Percentiles rank a stretch among this genome's conserved stretches.
phyloP scores from a whole-genome alignment of 2,329 filamentous ascomycete species.

The Fusarium sp. region DNA sequence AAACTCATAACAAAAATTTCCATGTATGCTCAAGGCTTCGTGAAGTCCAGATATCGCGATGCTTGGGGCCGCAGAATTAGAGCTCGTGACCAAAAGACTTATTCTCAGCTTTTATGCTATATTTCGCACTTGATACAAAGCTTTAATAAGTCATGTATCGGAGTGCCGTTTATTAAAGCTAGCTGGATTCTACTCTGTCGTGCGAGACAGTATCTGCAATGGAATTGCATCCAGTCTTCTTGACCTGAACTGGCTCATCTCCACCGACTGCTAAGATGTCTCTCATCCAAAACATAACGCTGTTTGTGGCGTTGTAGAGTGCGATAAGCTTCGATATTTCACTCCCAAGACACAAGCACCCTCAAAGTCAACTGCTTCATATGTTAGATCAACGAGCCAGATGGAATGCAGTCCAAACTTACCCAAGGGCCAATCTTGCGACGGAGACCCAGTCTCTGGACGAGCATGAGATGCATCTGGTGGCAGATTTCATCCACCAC shows the following conservation, averaged over 20 bases:
- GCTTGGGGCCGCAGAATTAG: background rate
- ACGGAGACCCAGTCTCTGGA: background rate
- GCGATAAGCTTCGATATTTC: background rate
- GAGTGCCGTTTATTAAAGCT: background rate
- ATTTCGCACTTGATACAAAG: background rate
- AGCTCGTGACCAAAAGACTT: background rate
- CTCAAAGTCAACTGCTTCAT: background rate
- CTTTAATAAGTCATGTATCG: too few relatives aligned
- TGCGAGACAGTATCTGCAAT: too few relatives aligned
- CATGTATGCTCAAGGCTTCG: too few relatives aligned
- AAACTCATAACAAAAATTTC: background rate
- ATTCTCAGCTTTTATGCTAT: background rate
- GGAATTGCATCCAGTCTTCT: background rate
- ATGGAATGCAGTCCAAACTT: background rate
- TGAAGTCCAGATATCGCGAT: background rate
- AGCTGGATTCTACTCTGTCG: background rate
- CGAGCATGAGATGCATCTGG: background rate
- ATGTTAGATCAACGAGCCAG: background rate
- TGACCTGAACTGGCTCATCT: background rate
- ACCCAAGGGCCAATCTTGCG: background rate
- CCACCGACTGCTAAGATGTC: background rate
- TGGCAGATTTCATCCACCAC: background rate
- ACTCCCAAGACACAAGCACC: background rate
- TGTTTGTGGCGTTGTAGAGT: background rate
- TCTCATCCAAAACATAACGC: background rate